A percentile compares a stretch with the other conserved stretches of the same genome.
Evolutionary conservation across 2,329 filamentous ascomycete genomes (phyloP).

Genomic region (Coniochaeta pulveracea): DNA sequence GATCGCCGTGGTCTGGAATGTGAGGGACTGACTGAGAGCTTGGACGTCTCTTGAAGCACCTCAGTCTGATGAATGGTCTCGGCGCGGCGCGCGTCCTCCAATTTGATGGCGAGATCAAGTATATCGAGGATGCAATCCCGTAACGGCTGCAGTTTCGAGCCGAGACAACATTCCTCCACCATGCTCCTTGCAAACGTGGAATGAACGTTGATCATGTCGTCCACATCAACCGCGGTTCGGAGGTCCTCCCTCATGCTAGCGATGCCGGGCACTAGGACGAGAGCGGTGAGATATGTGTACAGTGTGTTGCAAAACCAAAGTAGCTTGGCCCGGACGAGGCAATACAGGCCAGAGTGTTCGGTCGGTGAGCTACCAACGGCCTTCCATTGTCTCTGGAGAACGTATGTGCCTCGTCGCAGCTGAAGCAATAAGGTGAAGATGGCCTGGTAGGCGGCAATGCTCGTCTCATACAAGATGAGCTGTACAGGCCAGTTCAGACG

Average conservation of each 20-base stretch:
- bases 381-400: conserved; percentile 43
- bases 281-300: conserved; percentile 63
- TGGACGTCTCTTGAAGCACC: conserved; percentile 47
- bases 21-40: conserved; percentile 23
- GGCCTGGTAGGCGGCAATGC: conserved; percentile 55
- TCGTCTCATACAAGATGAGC: conserved; percentile 61
- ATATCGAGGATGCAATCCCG: conserved; percentile 62
- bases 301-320: conserved; percentile 69
- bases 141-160: conserved; percentile 57
- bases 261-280: conserved; percentile 55
- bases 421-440: conserved; percentile 72
- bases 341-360: conserved; percentile 38
- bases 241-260: conserved; percentile 46
- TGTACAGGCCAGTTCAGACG: conserved; percentile 53
- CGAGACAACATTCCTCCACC: conserved; percentile 58
- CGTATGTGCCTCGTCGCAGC: conserved; percentile 56
- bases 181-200: conserved; percentile 49
- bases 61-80: conserved; percentile 53
- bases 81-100: conserved; percentile 47
- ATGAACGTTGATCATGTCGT: conserved; percentile 69
- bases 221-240: conserved; percentile 55
- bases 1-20: too few relatives aligned
- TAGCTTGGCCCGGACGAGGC: conserved; percentile 54
- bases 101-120: conserved; percentile 61
- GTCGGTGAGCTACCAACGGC: conserved; percentile 17